Percentiles rank a stretch among this genome's conserved stretches.
Conservation (phyloP, 2,329 filamentous ascomycete species). For the Talaromyces islandicus region DNA sequence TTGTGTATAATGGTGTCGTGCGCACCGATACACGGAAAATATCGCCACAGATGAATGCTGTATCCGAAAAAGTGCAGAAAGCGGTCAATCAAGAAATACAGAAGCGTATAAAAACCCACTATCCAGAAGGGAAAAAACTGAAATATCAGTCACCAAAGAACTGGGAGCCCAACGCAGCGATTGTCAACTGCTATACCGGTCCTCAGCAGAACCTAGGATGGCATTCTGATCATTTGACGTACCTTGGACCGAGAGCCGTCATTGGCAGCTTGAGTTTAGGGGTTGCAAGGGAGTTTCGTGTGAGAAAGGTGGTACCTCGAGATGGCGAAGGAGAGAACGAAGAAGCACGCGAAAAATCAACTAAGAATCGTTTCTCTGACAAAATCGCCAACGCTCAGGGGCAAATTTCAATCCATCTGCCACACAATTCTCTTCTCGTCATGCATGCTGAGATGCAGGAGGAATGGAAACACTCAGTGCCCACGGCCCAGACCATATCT, state of each 20-base stretch:
- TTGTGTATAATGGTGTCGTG: conserved; percentile 75
- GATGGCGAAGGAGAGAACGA: conserved; percentile 30
- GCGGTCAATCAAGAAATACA: conserved; percentile 75
- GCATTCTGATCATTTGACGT: conserved; percentile 88
- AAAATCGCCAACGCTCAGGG: conserved; percentile 59
- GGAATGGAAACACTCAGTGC: conserved; percentile 87
- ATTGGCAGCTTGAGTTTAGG: conserved; percentile 89
- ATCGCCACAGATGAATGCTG: conserved; percentile 65
- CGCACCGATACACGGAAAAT: conserved; percentile 71
- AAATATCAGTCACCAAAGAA: conserved; percentile 65
- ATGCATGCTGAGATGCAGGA: conserved; percentile 99
- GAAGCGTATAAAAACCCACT: conserved; percentile 60
- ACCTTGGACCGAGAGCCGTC: conserved; percentile 78
- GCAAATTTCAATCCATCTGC: conserved; percentile 87
- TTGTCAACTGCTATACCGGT: conserved; percentile 91
- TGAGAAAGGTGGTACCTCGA: conserved; percentile 65
- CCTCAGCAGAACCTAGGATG: conserved; percentile 79
- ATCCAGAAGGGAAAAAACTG: conserved; percentile 67
- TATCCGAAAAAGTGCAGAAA: conserved; percentile 63
- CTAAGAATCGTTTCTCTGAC: conserved; percentile 12
- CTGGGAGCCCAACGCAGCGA: conserved; percentile 84
- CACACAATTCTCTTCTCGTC: conserved; percentile 85
- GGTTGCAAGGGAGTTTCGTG: conserved; percentile 87
- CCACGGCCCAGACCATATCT: conserved; percentile 68
- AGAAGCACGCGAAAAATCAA: not conserved